These are phyloP conservation scores for Botrytis porri DNA, from an alignment of 2,329 filamentous ascomycete species.

Conservation along the genomic window DNA sequence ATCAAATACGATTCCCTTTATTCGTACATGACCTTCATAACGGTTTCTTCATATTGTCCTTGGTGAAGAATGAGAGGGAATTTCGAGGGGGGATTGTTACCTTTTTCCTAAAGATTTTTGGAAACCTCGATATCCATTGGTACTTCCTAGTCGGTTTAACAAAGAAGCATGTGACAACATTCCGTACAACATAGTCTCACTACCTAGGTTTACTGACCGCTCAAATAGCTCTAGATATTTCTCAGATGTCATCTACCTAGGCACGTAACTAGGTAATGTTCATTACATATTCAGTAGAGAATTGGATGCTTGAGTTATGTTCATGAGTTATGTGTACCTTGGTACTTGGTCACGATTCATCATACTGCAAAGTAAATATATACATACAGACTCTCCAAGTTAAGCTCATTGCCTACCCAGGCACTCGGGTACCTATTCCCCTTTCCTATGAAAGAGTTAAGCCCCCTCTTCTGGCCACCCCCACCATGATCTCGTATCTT, in stretches of 20 bases:
- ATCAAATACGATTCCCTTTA: constrained; percentile 7
- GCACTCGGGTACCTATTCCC: background rate
- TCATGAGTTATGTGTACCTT: too few species aligned
- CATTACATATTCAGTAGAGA: background rate
- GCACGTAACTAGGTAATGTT: background rate
- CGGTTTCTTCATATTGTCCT: constrained; percentile 7
- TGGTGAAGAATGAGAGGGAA: background rate
- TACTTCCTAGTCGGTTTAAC: background rate
- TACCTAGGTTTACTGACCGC: background rate
- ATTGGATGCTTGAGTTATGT: background rate
- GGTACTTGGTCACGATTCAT: background rate
- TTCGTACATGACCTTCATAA: background rate
- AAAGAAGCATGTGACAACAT: background rate
- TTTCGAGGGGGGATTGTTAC: background rate
- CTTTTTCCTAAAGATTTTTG: background rate
- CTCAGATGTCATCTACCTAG: too few species aligned
- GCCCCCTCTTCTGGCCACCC: constrained; percentile 4
- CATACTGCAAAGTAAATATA: background rate
- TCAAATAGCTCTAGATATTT: background rate
- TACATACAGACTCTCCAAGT: background rate
- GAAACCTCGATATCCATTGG: background rate
- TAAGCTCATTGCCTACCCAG: background rate
- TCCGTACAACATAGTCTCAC: background rate
- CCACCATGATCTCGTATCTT: background rate
- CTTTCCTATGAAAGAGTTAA: background rate